Evolutionary conservation across 1,284 basidiomycete genomes (phyloP).

Genomic region (Cryptococcus jaspeensis): DNA sequence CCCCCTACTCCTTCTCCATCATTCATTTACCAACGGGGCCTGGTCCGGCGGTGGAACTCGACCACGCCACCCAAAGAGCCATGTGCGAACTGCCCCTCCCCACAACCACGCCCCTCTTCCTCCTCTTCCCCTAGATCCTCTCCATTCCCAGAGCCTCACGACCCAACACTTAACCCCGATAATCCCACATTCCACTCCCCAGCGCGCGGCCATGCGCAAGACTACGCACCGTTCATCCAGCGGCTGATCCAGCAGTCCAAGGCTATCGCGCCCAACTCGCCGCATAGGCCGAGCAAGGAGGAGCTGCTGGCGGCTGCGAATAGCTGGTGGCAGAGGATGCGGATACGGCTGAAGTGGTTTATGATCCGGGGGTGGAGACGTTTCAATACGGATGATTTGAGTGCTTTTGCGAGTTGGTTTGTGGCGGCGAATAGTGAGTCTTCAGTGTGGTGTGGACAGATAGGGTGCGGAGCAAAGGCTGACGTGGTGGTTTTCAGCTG

Average conservation of each 20-base stretch:
- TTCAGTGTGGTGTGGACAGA: neutral
- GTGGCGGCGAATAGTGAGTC: slow-evolving; percentile 78
- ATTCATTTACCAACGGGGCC: neutral
- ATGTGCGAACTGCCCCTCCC: slow-evolving; percentile 19
- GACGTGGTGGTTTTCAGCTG: slow-evolving; percentile 19
- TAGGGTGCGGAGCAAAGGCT: neutral
- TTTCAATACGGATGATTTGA: slow-evolving; percentile 96
- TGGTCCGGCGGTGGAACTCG: slow-evolving; percentile 17
- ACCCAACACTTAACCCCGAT: neutral
- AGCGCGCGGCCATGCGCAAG: slow-evolving; percentile 47
- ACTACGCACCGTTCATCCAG: slow-evolving; percentile 77
- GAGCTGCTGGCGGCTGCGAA: slow-evolving; percentile 83
- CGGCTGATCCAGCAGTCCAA: slow-evolving; percentile 55
- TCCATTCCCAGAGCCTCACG: neutral
- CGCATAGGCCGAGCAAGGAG: slow-evolving; percentile 79
- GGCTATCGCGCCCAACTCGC: slow-evolving; percentile 46
- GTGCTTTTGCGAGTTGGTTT: slow-evolving; percentile 93
- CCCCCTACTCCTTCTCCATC: neutral
- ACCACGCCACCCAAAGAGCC: slow-evolving; percentile 49
- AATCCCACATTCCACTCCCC: slow-evolving; percentile 1
- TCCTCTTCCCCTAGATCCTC: slow-evolving; percentile 5
- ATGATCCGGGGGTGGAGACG: slow-evolving; percentile 92
- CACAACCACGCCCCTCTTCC: slow-evolving; percentile 40
- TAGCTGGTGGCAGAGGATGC: slow-evolving; percentile 83
- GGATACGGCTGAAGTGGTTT: slow-evolving; percentile 97